These are phyloP conservation scores for Pterocarpus santalinus DNA, from an alignment of 306 rosid genomes.

Conservation along the genomic window DNA sequence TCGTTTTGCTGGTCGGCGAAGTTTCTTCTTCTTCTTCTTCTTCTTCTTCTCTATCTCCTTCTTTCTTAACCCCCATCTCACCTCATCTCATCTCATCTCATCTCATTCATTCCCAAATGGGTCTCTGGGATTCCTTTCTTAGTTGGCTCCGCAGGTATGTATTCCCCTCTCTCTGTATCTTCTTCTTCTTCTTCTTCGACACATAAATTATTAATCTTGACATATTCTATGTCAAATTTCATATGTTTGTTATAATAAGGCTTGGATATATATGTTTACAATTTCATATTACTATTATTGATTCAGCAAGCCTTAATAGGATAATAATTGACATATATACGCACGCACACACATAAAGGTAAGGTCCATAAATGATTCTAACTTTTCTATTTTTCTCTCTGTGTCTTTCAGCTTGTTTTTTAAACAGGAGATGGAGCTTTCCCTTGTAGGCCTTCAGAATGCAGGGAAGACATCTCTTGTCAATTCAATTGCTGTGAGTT, in stretches of 20 bases:
- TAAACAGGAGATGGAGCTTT: slow-evolving; percentile 99
- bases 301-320: slow-evolving; percentile 23
- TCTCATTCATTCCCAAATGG: slow-evolving; percentile 56
- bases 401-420: slow-evolving; percentile 73
- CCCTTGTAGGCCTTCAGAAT: slow-evolving; percentile 96
- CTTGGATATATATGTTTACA: neutral
- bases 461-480: slow-evolving; percentile 96
- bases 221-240: neutral
- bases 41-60: neutral
- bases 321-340: neutral
- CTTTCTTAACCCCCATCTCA: slow-evolving; percentile 1
- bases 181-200: neutral
- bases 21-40: slow-evolving; percentile 29
- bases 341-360: neutral
- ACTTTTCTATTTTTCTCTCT: neutral
- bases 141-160: slow-evolving; percentile 93
- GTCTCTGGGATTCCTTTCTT: slow-evolving; percentile 88
- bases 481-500: slow-evolving; percentile 91
- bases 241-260: neutral
- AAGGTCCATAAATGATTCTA: slow-evolving; percentile 26
- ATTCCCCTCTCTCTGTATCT: neutral
- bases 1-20: slow-evolving; percentile 30
- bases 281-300: slow-evolving; percentile 7
- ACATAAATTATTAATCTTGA: neutral
- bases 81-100: neutral